These are phyloP conservation scores for Cordia subcordata DNA, from an alignment of 257 asterid species.

Conservation along the genomic window DNA sequence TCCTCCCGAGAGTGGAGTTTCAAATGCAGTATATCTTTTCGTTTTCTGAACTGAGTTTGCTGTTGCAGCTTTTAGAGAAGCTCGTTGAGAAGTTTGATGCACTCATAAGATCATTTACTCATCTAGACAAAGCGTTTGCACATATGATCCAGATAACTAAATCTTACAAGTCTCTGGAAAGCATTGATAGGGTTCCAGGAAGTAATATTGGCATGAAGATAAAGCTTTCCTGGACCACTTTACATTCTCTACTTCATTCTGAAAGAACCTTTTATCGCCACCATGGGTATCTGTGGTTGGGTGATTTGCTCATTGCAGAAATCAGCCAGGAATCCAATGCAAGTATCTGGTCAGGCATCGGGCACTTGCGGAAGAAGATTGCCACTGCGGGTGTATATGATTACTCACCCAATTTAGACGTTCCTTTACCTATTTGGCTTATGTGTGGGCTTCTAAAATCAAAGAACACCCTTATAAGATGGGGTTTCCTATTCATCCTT, in stretches of 20 bases:
- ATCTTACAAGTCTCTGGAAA: slow-evolving; percentile 61
- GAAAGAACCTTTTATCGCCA: slow-evolving; percentile 73
- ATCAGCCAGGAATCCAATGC: slow-evolving; percentile 61
- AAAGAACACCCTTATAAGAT: slow-evolving; percentile 56
- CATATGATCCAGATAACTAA: slow-evolving; percentile 71
- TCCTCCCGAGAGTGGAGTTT: too few relatives aligned
- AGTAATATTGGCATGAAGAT: slow-evolving; percentile 47
- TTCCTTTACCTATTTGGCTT: slow-evolving; percentile 91
- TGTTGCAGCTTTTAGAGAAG: slow-evolving; percentile 81
- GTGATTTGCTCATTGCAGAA: slow-evolving; percentile 88
- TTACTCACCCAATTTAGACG: slow-evolving; percentile 64
- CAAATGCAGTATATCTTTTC: not conserved
- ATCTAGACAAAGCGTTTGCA: slow-evolving; percentile 77
- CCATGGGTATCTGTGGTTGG: slow-evolving; percentile 96
- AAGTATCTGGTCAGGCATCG: slow-evolving; percentile 68
- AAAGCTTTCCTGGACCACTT: slow-evolving; percentile 81
- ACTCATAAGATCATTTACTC: slow-evolving; percentile 79
- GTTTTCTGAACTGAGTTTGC: slow-evolving; percentile 12
- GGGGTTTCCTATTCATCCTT: slow-evolving; percentile 87
- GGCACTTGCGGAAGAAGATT: slow-evolving; percentile 72
- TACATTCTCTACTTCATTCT: slow-evolving; percentile 98
- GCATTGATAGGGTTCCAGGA: slow-evolving; percentile 45
- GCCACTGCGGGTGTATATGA: slow-evolving; percentile 71
- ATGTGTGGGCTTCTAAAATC: slow-evolving; percentile 95
- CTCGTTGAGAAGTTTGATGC: slow-evolving; percentile 76